Conservation (phyloP, 768 basidiomycete genomes). For the Boletus eberwhitei region DNA sequence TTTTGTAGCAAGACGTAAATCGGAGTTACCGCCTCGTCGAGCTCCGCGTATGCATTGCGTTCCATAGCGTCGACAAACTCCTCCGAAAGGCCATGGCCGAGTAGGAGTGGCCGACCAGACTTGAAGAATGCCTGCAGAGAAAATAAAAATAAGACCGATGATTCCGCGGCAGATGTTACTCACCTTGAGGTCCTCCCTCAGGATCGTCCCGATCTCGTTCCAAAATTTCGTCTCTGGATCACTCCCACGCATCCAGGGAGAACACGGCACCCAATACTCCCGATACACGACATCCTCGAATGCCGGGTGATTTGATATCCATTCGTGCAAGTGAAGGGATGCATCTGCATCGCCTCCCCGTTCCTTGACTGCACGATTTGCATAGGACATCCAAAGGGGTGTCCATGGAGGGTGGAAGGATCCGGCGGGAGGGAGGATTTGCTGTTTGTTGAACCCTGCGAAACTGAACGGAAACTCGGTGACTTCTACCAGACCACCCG, state of each 20-base stretch:
- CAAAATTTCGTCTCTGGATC: conserved; percentile 30
- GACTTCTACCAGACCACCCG: conserved; percentile 64
- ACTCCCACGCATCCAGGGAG: conserved; percentile 41
- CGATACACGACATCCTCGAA: conserved; percentile 59
- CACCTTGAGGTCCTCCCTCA: conserved; percentile 63
- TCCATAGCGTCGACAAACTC: conserved; percentile 53
- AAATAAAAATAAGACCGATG: neutral
- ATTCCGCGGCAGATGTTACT: conserved; percentile 2
- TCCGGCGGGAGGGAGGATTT: conserved; percentile 41
- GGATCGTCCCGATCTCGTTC: conserved; percentile 40
- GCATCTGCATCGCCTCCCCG: conserved; percentile 66
- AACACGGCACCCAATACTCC: conserved; percentile 62
- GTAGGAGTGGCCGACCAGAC: conserved; percentile 64
- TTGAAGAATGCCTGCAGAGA: conserved; percentile 55
- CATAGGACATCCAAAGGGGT: conserved; percentile 58
- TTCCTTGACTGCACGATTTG: conserved; percentile 48
- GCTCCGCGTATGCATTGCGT: conserved; percentile 47
- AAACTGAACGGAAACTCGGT: conserved; percentile 67
- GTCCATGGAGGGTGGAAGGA: conserved; percentile 53
- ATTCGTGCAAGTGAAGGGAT: conserved; percentile 50
- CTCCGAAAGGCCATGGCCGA: conserved; percentile 58
- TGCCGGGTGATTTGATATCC: conserved; percentile 50
- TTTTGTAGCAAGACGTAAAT: conserved; percentile 57
- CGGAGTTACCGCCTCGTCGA: conserved; percentile 43
- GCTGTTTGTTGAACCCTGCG: conserved; percentile 50